Base-by-base conservation (phyloP, 2,329 filamentous ascomycete genomes). In the Diaporthe velutina region DNA sequence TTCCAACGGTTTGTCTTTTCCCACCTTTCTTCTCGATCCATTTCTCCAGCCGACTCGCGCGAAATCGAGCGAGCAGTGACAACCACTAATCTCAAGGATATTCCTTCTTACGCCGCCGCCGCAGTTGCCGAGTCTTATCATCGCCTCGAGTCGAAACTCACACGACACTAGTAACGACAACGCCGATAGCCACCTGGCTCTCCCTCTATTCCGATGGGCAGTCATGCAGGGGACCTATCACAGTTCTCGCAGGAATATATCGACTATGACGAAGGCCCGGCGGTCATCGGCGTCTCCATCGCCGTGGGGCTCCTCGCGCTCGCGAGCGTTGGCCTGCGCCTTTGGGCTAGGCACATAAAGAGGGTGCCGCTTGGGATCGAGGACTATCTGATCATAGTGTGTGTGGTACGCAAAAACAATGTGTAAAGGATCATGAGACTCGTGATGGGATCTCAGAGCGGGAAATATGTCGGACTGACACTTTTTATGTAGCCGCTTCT, bases 181-280 rank as follows among this genome's bases (percentile, higher is more conserved):
- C 58, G 22, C n/a, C 58, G 35, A 61, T 13, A 54, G 40, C 30
- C 42, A 40, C 8, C 64, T n/a, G 40, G 33, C 64, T 40, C 40
- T 38, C 17, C 33, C 10, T 19, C 28, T 33, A 6, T 68, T 28
- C 33, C 64, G 64, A 68, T 68, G 64, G 64, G 64, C 48, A 68
- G 64, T 7, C 22, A 54, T 68, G 64, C 40, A 68, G 64, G 33
- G 48, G 64, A 68, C 48, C 17, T 68, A 2, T 68, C 64, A 50
- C 64, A 68, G 64, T 68, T 68, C 64, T 68, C 64, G 30, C 64
- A 68, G 45, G 64, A 68, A 48, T 68, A 68, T 19, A 68, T 68
- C 64, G 64, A 68, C n/a, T 54, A 68, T 19, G 64, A 68, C 12
- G 10, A 54, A 28, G 64, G 64, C 8, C 64, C 64, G 15, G 64